phyloP scores from a whole-genome alignment of 352 stramenopile species.

The Phytophthora sp. region DNA sequence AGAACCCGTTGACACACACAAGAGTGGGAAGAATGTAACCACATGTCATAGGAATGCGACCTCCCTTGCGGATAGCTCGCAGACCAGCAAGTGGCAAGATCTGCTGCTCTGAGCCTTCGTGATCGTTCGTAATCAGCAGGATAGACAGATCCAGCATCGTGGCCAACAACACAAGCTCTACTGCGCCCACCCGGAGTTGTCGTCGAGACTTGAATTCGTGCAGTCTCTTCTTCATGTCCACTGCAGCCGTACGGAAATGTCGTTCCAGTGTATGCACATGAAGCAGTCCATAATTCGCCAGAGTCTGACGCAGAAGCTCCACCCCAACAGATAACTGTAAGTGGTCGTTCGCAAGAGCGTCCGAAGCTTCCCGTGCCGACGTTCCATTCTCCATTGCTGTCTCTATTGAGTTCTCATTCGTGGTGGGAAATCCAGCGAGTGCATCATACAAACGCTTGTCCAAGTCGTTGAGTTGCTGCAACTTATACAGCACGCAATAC shows the following conservation, averaged over 20 bases:
- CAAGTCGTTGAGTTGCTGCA: constrained; percentile 79
- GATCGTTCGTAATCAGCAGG: constrained; percentile 81
- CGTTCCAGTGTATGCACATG: constrained; percentile 60
- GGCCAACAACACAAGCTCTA: constrained; percentile 74
- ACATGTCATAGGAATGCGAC: constrained; percentile 59
- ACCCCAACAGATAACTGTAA: constrained; percentile 48
- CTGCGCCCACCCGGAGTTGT: constrained; percentile 59
- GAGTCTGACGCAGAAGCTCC: constrained; percentile 60
- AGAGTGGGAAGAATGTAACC: constrained; percentile 80
- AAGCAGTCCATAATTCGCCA: constrained; percentile 76
- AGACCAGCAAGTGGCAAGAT: constrained; percentile 63
- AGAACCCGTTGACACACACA: constrained; percentile 71
- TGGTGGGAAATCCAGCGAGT: constrained; percentile 41
- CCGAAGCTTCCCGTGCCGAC: constrained; percentile 19
- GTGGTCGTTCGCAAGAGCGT: constrained; percentile 32
- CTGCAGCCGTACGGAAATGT: constrained; percentile 55
- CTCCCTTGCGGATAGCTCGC: constrained; percentile 57
- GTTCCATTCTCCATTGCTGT: constrained; percentile 5
- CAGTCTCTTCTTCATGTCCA: constrained; percentile 83
- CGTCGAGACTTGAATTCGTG: constrained; percentile 74
- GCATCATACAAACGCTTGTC: constrained; percentile 74
- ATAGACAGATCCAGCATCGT: constrained; percentile 83
- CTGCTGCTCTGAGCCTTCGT: constrained; percentile 66
- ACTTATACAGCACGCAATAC: constrained; percentile 63
- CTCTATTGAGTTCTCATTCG: background rate